Evolutionary conservation across 495 filamentous ascomycete species (phyloP).

Genomic region (Apodospora peruviana): DNA sequence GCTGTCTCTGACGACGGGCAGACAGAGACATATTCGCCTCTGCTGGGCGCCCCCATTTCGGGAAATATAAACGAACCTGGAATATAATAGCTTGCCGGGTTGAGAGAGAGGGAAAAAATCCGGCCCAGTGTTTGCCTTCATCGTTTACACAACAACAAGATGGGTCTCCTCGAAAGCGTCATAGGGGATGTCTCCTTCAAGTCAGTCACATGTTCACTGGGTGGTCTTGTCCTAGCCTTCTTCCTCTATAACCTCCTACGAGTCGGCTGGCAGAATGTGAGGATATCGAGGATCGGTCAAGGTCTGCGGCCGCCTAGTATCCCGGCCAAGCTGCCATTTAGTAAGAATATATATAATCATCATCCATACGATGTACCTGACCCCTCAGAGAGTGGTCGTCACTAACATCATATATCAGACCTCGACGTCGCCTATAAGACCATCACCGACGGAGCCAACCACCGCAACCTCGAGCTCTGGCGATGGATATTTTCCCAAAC

Average conservation of each 20-base stretch:
- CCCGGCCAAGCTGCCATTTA: slow-evolving; percentile 22
- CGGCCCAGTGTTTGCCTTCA: no score
- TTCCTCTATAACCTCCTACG: slow-evolving; percentile 21
- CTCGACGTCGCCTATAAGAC: slow-evolving; percentile 55
- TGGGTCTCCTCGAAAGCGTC: slow-evolving; percentile 35
- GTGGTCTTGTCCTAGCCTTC: slow-evolving; percentile 21
- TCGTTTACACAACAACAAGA: no score
- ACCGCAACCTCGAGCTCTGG: slow-evolving; percentile 60
- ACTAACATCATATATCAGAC: slow-evolving; percentile 34
- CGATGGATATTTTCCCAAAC: slow-evolving; percentile 34
- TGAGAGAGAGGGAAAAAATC: no score
- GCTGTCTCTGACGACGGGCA: no score
- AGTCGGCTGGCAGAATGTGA: slow-evolving; percentile 23
- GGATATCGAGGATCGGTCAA: slow-evolving; percentile 30
- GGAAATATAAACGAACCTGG: no score
- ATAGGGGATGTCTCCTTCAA: slow-evolving; percentile 33
- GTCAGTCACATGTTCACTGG: slow-evolving; percentile 19
- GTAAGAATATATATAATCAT: slow-evolving; percentile 11
- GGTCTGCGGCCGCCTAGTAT: slow-evolving; percentile 25
- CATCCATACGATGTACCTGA: no score
- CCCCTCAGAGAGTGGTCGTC: slow-evolving; percentile 17
- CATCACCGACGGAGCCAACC: slow-evolving; percentile 40
- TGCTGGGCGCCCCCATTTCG: no score
- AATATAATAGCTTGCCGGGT: no score
- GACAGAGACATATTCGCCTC: no score